These are phyloP conservation scores for Pyrus communis DNA, from an alignment of 306 rosid species.

Conservation along the genomic window DNA sequence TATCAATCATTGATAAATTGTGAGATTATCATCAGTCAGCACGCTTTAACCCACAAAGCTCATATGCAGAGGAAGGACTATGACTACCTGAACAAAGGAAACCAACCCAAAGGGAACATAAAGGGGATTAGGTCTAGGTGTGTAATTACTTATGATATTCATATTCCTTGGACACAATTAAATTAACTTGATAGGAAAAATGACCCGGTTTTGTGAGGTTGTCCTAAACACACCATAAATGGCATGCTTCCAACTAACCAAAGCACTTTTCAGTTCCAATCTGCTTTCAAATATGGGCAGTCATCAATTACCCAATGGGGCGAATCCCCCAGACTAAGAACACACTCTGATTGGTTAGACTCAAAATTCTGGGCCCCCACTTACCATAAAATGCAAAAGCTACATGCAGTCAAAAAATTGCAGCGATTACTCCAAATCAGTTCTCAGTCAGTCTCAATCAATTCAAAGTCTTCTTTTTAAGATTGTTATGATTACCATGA, in stretches of 20 bases:
- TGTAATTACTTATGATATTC: neutral
- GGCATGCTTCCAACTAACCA: neutral
- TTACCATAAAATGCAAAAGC: slow-evolving; percentile 1
- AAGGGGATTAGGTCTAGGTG: neutral
- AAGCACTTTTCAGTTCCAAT: neutral
- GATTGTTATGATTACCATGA: slow-evolving; percentile 2
- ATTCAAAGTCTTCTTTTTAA: neutral
- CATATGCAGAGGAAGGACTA: neutral
- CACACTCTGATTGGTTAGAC: slow-evolving; percentile 9
- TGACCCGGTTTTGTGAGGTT: neutral
- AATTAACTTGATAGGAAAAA: neutral
- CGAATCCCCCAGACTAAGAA: neutral
- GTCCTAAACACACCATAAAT: neutral
- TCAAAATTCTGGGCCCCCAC: neutral
- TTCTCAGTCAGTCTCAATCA: neutral
- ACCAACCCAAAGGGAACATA: too few relatives aligned
- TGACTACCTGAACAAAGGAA: too few relatives aligned
- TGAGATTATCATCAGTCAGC: neutral
- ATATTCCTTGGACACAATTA: neutral
- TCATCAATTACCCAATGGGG: neutral
- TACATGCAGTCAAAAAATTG: slow-evolving; percentile 2
- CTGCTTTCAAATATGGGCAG: neutral
- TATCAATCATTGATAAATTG: neutral
- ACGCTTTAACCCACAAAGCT: neutral
- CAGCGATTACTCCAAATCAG: slow-evolving; percentile 18